A percentile compares a stretch with the other conserved stretches of the same genome.
These are phyloP conservation scores for Floccularia luteovirens DNA, from an alignment of 768 basidiomycete genomes.

Conservation along the genomic window DNA sequence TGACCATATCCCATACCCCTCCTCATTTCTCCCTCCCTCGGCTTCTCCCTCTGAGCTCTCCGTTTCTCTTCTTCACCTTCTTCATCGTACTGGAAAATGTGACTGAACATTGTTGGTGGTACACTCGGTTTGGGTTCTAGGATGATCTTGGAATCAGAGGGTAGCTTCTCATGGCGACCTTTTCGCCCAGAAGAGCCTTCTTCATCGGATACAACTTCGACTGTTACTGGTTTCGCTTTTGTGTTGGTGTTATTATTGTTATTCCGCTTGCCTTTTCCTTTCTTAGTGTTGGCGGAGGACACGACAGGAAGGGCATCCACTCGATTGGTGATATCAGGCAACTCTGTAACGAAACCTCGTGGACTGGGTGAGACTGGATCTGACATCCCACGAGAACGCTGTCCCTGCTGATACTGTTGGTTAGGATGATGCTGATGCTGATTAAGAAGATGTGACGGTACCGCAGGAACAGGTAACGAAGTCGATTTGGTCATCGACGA, in stretches of 20 bases:
- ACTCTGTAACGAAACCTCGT: constrained; percentile 9
- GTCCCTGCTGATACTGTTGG: constrained; percentile 8
- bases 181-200: constrained; percentile 19
- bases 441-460: constrained; percentile 3
- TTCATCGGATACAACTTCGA: constrained; percentile 40
- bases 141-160: constrained; percentile 24
- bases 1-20: neutral
- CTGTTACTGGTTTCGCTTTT: constrained; percentile 15
- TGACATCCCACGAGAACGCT: constrained; percentile 18
- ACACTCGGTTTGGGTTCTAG: constrained; percentile 35
- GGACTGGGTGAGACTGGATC: constrained; percentile 19
- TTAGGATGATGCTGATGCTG: constrained; percentile 6
- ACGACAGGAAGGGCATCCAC: constrained; percentile 7
- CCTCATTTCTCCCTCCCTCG: neutral
- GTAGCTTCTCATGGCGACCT: constrained; percentile 19
- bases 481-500: constrained; percentile 13
- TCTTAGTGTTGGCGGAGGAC: constrained; percentile 16
- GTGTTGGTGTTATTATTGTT: constrained; percentile 10
- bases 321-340: constrained; percentile 4
- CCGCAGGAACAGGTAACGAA: constrained; percentile 9
- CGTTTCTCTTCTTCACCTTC: constrained; percentile 11
- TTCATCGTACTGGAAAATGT: constrained; percentile 26
- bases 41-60: neutral
- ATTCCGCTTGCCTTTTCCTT: constrained; percentile 21
- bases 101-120: constrained; percentile 25